Evolutionary conservation across 2,329 filamentous ascomycete genomes (phyloP), one percentile per base, ranked within the genome.

Genomic region (Amesomyces nigricolor): DNA sequence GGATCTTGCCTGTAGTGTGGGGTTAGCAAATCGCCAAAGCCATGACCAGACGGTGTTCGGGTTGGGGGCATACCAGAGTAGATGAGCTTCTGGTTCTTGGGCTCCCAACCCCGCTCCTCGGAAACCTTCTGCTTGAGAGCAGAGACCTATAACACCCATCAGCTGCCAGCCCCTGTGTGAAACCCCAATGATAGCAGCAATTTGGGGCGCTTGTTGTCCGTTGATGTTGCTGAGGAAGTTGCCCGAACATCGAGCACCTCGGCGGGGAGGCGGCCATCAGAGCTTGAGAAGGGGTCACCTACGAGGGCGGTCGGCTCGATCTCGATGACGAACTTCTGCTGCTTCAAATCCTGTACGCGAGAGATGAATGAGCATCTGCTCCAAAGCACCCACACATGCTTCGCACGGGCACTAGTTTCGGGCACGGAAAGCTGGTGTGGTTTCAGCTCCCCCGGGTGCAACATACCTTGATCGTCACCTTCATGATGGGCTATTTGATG

Each of bases 301-400:
- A 96, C 91, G 72, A 89, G 88, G 71, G 96, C 91, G 63, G 88
- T 86, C 61, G 91, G 89, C 73, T 97, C 91, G 69, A 91, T 89
- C 65, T 97, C 92, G 78, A 99, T 88, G 68, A 86, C 85, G 76
- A 99, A 99, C 79, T 96, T 96, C 73, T 96, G 89, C 75, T 97
- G 94, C 80, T 96, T 97, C 69, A 99, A 82, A 78, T 99, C 94
- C 91, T 96, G 66, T 35, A 64, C 43, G 42, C n/a, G 50, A 63
- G 54, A 57, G 52, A 59, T 38, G 29, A 40, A 59, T 64, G 44
- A 61, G 61, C 53, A 60, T 52, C 47, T 55, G 17, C 32, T 8
- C 30, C 39, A 30, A 39, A 14, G 19, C 32, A 17, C 50, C 48
- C 17, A 22, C 45, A 17, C 6, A n/a, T 32, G 9, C 14, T 17